Evolutionary conservation across 495 filamentous ascomycete species (phyloP), one percentile per base, ranked within the genome.

Genomic region (Neurospora intermedia): DNA sequence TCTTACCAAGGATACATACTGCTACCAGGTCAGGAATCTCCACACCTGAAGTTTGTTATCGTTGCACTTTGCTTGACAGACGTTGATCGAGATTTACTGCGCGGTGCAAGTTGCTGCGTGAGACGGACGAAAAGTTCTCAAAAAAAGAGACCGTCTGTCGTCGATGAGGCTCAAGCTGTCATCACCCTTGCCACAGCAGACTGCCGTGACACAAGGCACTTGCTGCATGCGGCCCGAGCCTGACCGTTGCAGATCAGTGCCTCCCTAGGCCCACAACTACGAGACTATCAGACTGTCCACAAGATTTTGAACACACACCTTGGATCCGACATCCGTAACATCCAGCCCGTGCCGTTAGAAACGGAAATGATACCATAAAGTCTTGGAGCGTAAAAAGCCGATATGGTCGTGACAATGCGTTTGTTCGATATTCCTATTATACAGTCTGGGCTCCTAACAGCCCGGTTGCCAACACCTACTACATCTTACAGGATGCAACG

Each of bases 401-500:
- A 66, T 35, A 27, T 66, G 27, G 54, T 35, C 27, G 54, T 74
- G 13, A 66, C 27, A 72, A 62, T n/a, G 45, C 18, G 39, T 45
- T 39, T 38, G 43, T 31, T 72, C 20, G 69, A 40, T 11, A 45
- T 41, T 18, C 35, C 43, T 42, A 46, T 73, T 45, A 43, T 69
- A 42, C 59, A 38, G 69, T 27, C 13, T 70, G n/a, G 54, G 27
- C 9, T 15, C 23, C 54, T 66, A 16, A 38, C 7, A 38, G 54
- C 27, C 54, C 27, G 54, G 54, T 66, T 66, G 15, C 54, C 35
- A 38, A 35, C 54, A 66, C 23, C 54, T 71, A 70, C 69, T 45
- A 70, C 46, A 16, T 43, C 27, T 71, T 59, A 35, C 70, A 70
- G 31, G 74, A 16, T 70, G 42, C 75, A 40, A 43, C 41, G 70